These are phyloP conservation scores for Fonsecaea monophora DNA, from an alignment of 2,329 filamentous ascomycete species.

Conservation along the genomic window DNA sequence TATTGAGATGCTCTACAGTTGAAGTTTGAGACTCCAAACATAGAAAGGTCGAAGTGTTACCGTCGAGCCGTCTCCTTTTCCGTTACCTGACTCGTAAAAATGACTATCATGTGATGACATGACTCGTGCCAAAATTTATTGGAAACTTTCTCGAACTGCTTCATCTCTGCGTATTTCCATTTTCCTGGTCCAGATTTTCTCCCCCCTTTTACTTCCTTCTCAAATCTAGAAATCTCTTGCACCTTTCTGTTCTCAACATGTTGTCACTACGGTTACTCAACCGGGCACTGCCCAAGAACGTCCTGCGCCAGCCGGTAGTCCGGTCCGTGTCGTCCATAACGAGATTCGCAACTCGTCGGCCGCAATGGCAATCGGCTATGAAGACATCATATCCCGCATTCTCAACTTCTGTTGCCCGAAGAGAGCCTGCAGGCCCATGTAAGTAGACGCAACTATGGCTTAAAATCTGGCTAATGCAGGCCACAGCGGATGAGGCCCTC, in stretches of 20 bases:
- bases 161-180: slow-evolving; percentile 10
- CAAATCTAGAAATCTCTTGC: neutral
- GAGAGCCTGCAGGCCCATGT: slow-evolving; percentile 57
- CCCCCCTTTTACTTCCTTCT: neutral
- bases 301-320: slow-evolving; percentile 64
- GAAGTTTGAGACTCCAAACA: neutral
- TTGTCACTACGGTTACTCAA: slow-evolving; percentile 70
- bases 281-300: slow-evolving; percentile 70
- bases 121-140: slow-evolving; percentile 10
- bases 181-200: slow-evolving; percentile 1
- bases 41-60: neutral
- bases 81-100: neutral
- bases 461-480: slow-evolving; percentile 29
- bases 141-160: slow-evolving; percentile 2
- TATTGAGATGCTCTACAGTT: too few species aligned
- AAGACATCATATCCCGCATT: slow-evolving; percentile 54
- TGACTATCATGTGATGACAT: neutral
- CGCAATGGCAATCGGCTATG: slow-evolving; percentile 54
- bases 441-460: slow-evolving; percentile 35
- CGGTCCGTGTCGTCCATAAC: slow-evolving; percentile 58
- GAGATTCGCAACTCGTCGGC: slow-evolving; percentile 58
- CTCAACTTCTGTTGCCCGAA: slow-evolving; percentile 52
- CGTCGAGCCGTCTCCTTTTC: neutral
- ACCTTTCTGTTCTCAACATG: slow-evolving; percentile 58
- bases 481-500: slow-evolving; percentile 75